Percentiles rank a stretch among this genome's conserved stretches.
Evolutionary conservation across 306 rosid genomes (phyloP).

Genomic region (Parietaria judaica): DNA sequence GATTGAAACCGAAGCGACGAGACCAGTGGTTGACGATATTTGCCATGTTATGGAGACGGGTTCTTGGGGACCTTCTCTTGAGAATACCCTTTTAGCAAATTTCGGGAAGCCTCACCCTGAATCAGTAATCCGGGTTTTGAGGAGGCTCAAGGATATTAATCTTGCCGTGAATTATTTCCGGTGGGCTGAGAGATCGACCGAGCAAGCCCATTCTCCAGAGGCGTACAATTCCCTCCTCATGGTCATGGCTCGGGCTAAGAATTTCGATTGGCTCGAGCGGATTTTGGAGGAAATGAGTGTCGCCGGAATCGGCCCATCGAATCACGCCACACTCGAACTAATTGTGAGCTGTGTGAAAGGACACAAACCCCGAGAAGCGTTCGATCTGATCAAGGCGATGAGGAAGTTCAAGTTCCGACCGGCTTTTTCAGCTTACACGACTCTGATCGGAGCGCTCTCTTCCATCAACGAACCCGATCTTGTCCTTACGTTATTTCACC

Average conservation of each 20-base stretch:
- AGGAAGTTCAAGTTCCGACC: conserved; percentile 94
- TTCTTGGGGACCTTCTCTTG: conserved; percentile 64
- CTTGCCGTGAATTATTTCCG: conserved; percentile 57
- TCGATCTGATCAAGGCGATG: conserved; percentile 57
- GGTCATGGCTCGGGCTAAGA: conserved; percentile 72
- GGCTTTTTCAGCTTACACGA: conserved; percentile 83
- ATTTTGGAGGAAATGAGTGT: conserved; percentile 84
- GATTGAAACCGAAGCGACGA: conserved; percentile 30
- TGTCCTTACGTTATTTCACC: conserved; percentile 62
- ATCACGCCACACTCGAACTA: conserved; percentile 45
- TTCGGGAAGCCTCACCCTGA: conserved; percentile 59
- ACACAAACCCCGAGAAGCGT: conserved; percentile 53
- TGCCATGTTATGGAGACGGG: conserved; percentile 55
- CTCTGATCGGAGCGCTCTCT: conserved; percentile 74
- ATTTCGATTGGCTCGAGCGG: conserved; percentile 50
- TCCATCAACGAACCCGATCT: conserved; percentile 41
- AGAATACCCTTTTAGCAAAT: conserved; percentile 41
- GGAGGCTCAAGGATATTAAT: conserved; percentile 61
- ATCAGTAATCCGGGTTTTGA: conserved; percentile 61
- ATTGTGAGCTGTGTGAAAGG: conserved; percentile 46
- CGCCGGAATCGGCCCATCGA: conserved; percentile 74
- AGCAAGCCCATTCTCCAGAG: conserved; percentile 50
- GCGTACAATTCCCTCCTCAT: conserved; percentile 68
- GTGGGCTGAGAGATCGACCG: conserved; percentile 71
- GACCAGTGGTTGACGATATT: conserved; percentile 43